These are phyloP conservation scores for Stephania yunnanensis DNA, from an alignment of 164 flowering plant species.

Conservation along the genomic window DNA sequence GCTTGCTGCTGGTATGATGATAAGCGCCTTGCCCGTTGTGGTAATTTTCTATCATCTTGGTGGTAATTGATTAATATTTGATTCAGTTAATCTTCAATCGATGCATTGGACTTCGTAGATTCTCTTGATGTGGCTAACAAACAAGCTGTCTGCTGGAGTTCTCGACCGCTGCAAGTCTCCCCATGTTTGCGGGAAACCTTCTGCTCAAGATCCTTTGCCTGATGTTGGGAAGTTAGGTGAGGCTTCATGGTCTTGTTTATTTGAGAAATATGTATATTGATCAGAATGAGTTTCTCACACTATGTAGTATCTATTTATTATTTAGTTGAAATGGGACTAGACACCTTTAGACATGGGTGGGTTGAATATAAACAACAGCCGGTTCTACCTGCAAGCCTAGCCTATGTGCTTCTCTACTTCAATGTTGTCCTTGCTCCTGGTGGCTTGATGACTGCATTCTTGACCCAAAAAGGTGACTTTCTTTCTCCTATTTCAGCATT, in stretches of 20 bases:
- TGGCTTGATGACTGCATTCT: conserved; percentile 94
- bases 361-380: conserved; percentile 86
- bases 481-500: conserved; percentile 1
- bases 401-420: conserved; percentile 87
- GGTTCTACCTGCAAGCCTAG: conserved; percentile 98
- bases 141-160: conserved; percentile 84
- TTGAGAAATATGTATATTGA: background rate
- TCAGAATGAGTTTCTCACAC: conserved; percentile 4
- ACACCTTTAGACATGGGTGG: conserved; percentile 89
- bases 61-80: background rate
- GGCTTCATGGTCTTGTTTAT: background rate
- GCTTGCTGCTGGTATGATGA: conserved; percentile 79
- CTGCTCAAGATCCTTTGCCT: conserved; percentile 16
- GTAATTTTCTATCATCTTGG: conserved; percentile 33
- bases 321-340: conserved; percentile 50
- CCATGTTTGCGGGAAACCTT: conserved; percentile 31
- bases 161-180: conserved; percentile 68
- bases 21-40: conserved; percentile 70
- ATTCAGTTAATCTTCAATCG: background rate
- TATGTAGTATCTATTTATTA: conserved; percentile 5
- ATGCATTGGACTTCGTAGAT: conserved; percentile 35
- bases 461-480: conserved; percentile 77
- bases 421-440: conserved; percentile 91
- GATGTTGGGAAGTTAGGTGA: conserved; percentile 45
- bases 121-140: conserved; percentile 70